phyloP scores from a whole-genome alignment of 345 rosid genomes.

The Diplotaxis tenuifolia region DNA sequence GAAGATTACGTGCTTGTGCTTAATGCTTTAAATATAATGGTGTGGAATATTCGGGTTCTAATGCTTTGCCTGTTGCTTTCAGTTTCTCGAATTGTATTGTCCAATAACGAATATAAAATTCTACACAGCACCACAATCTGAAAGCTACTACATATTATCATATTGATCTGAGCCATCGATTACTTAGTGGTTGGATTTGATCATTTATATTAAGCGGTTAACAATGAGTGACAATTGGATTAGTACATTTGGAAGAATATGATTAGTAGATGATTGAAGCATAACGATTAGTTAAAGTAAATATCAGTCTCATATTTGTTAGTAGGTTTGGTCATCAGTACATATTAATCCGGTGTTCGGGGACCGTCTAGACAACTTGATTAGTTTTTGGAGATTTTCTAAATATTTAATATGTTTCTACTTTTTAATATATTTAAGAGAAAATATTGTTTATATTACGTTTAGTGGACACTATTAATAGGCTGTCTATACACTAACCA shows the following conservation, averaged over 20 bases:
- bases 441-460: neutral
- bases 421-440: neutral
- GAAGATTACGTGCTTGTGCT: slow-evolving; percentile 23
- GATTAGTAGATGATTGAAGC: slow-evolving; percentile 31
- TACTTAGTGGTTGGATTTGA: slow-evolving; percentile 27
- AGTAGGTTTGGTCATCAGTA: slow-evolving; percentile 28
- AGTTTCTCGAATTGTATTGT: slow-evolving; percentile 21
- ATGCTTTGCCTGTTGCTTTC: slow-evolving; percentile 26
- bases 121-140: slow-evolving; percentile 29
- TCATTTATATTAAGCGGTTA: slow-evolving; percentile 21
- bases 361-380: neutral
- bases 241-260: slow-evolving; percentile 25
- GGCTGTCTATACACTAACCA: neutral
- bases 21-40: slow-evolving; percentile 16
- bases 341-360: neutral
- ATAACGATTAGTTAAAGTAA: neutral
- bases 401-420: neutral
- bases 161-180: slow-evolving; percentile 24
- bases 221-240: neutral
- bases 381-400: neutral
- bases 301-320: slow-evolving; percentile 7
- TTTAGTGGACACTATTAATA: neutral
- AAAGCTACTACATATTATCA: slow-evolving; percentile 22
- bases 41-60: slow-evolving; percentile 23
- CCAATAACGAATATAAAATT: slow-evolving; percentile 29